Evolutionary conservation across 164 flowering plant species (phyloP).

Genomic region (Tetrastigma voinierianum): DNA sequence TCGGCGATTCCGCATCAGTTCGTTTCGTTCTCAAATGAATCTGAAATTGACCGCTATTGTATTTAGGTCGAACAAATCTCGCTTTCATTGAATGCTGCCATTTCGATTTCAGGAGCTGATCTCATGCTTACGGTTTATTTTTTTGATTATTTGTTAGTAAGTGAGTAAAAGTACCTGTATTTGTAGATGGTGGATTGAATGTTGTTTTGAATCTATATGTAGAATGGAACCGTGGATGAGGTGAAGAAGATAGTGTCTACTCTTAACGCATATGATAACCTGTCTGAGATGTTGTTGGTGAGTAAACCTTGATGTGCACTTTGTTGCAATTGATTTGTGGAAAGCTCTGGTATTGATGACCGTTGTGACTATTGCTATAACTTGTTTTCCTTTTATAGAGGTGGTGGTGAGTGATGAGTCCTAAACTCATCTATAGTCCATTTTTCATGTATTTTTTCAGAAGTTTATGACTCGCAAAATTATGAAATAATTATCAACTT

Average conservation of each 20-base stretch:
- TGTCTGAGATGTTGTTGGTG: constrained; percentile 81
- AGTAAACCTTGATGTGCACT: constrained; percentile 9
- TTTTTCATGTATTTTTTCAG: no score
- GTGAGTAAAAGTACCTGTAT: no score
- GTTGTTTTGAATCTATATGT: constrained; percentile 13
- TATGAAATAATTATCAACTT: no score
- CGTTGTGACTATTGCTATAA: not conserved
- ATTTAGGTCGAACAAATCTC: no score
- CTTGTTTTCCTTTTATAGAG: constrained; percentile 46
- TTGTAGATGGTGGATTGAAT: not conserved
- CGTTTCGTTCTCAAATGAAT: no score
- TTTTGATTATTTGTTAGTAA: not conserved
- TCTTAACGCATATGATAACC: constrained; percentile 66
- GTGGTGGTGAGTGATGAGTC: no score
- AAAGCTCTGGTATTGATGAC: not conserved
- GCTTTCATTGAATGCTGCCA: not conserved
- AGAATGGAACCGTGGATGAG: constrained; percentile 93
- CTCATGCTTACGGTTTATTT: not conserved
- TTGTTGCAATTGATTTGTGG: not conserved
- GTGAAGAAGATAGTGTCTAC: constrained; percentile 80
- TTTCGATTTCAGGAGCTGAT: not conserved
- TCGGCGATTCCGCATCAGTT: no score
- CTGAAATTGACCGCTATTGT: no score
- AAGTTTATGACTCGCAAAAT: no score
- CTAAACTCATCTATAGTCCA: no score